Evolutionary conservation across 2,329 filamentous ascomycete species (phyloP).

Genomic region (Xylaria sp.): DNA sequence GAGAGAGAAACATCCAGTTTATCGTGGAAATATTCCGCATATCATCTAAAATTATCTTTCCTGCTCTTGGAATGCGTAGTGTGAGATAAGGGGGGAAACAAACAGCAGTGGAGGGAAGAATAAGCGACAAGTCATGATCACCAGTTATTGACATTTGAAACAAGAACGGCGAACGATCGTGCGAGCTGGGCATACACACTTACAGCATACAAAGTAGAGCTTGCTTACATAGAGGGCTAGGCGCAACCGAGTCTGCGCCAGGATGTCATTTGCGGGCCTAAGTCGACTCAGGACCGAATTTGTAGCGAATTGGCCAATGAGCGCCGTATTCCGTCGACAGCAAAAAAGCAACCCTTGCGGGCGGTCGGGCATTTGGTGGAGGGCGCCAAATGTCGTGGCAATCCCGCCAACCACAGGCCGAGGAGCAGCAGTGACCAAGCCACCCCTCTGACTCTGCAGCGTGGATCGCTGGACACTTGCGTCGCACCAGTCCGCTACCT

Average conservation of each 20-base stretch:
- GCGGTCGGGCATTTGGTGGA: background rate
- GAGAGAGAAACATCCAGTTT: too few relatives aligned
- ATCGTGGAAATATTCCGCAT: background rate
- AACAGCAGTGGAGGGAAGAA: background rate
- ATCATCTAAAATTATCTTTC: background rate
- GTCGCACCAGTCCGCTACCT: constrained; percentile 9
- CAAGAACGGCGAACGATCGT: constrained; percentile 13
- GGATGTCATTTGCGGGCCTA: constrained; percentile 11
- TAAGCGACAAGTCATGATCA: constrained; percentile 22
- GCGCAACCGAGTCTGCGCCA: background rate
- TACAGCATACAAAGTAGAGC: background rate
- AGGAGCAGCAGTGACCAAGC: background rate
- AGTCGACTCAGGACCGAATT: constrained; percentile 18
- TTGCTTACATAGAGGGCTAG: background rate
- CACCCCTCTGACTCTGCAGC: background rate
- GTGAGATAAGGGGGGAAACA: background rate
- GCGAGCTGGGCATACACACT: background rate
- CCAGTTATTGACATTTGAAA: constrained; percentile 29
- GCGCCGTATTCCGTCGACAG: background rate
- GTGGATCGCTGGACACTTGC: constrained; percentile 1
- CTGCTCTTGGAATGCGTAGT: background rate
- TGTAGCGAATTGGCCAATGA: constrained; percentile 24
- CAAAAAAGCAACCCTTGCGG: background rate
- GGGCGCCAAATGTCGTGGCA: constrained; percentile 13
- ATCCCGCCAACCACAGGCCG: constrained; percentile 25